Percentiles rank a stretch among this genome's conserved stretches.
Conservation (phyloP, 2,329 filamentous ascomycete species). For the Cercospora zeina region DNA sequence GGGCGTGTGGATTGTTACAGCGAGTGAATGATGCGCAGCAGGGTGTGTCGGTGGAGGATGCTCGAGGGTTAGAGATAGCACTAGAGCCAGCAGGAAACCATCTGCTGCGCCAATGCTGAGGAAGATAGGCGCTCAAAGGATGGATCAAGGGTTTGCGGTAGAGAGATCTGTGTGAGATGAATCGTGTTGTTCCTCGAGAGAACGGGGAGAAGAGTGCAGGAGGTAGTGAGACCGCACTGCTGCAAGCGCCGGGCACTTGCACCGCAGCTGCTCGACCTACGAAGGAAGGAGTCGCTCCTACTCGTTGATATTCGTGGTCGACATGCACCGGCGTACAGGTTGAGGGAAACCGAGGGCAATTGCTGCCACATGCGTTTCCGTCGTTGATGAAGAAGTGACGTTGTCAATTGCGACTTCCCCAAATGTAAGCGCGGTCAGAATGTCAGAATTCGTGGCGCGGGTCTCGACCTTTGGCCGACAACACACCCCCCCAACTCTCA, state of each 20-base stretch:
- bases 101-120: constrained; percentile 1
- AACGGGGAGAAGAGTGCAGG: background rate
- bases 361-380: no score
- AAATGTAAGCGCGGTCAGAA: no score
- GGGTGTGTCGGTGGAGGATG: background rate
- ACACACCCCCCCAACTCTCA: background rate
- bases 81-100: constrained; percentile 1
- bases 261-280: background rate
- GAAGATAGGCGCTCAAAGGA: constrained; percentile 16
- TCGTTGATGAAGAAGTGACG: no score
- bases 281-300: background rate
- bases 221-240: background rate
- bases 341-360: no score
- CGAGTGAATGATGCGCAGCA: background rate
- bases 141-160: background rate
- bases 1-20: background rate
- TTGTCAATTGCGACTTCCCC: no score
- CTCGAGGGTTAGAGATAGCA: background rate
- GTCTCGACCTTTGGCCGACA: background rate
- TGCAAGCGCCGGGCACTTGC: background rate
- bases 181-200: background rate
- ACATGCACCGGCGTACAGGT: no score
- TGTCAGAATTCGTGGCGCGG: background rate
- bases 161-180: background rate
- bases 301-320: no score